Base-by-base conservation (phyloP, 352 stramenopile species). In the Globisporangium viniferum region DNA sequence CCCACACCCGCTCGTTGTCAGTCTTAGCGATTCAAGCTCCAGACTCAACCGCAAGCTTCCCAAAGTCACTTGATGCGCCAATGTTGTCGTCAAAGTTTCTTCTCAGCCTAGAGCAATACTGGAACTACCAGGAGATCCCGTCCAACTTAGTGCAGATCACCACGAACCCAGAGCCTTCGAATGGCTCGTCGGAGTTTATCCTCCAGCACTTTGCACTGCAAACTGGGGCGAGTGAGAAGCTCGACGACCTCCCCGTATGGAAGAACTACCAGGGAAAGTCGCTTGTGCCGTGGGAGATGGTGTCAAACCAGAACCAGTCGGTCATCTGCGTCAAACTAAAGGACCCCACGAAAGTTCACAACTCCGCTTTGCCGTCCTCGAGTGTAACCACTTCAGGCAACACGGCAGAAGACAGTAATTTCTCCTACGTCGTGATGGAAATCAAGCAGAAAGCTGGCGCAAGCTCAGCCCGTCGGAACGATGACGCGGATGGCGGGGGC, bases 41-140 rank as follows among this genome's bases (percentile, higher is more conserved):
- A 6, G 22, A 41, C 8, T 36, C 39, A 10, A 22, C 27, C 1
- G 29, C 20, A 5, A 66, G 24, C 24, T 41, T 29, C 27, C 20
- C 36, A 20, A 35, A 22, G 10, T 2, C 39, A 36, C 29, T 66
- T 1, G 22, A 53, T 2, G 20, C 22, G 18, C 59, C 64, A 12
- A 48, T 64, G 72, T 44, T 84, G 10, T 75, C 73, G 5, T 72
- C 70, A 0, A 55, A 15, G 15, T 59, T 77, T 5, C 74, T 83
- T 48, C 75, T 95, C 9, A 81, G 67, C 7, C 64, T 93, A 1
- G 79, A 86, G 15, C 82, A 95, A 62, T 95, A 92, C 57, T 79
- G 83, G 63, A 78, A 78, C 62, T 92, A 90, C 59, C 76, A 81
- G 24, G 73, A 75, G 53, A 65, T 90, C 14, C 73, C 85, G 15